Percentiles rank a stretch among this genome's conserved stretches.
These are phyloP conservation scores for Coccomyxa sp. DNA, from an alignment of 139 green algal genomes.

Conservation along the genomic window DNA sequence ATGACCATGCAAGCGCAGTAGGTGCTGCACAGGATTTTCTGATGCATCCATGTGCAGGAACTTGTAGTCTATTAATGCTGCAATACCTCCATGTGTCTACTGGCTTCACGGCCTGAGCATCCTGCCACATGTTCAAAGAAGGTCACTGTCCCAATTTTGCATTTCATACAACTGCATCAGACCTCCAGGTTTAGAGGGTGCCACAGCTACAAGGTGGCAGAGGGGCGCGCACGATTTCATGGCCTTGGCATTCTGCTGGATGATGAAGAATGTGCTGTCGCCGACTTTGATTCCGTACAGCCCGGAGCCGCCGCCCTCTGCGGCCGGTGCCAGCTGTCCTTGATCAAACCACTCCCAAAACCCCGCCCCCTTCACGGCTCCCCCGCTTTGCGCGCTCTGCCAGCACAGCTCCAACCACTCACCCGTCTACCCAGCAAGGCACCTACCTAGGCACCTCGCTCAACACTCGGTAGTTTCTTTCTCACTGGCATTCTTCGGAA, in stretches of 20 bases:
- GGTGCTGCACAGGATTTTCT: no score
- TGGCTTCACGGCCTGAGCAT: no score
- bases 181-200: no score
- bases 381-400: constrained; percentile 21
- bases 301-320: constrained; percentile 41
- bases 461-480: background rate
- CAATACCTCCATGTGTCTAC: no score
- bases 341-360: constrained; percentile 60
- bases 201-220: no score
- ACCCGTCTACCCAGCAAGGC: background rate
- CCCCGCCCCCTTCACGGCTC: constrained; percentile 33
- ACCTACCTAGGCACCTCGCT: background rate
- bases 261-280: constrained; percentile 30
- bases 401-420: background rate
- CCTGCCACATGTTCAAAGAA: no score
- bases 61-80: no score
- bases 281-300: constrained; percentile 36
- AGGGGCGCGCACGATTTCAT: constrained; percentile 15
- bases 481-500: no score
- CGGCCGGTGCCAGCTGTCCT: constrained; percentile 37
- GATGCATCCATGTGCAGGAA: no score
- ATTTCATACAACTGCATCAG: no score
- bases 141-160: no score
- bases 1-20: no score
- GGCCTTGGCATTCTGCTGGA: constrained; percentile 20